Percentiles rank a stretch among this genome's conserved stretches.
Evolutionary conservation across 1,139 yeast genomes (phyloP).

Genomic region (Arxiozyma slooffiae): DNA sequence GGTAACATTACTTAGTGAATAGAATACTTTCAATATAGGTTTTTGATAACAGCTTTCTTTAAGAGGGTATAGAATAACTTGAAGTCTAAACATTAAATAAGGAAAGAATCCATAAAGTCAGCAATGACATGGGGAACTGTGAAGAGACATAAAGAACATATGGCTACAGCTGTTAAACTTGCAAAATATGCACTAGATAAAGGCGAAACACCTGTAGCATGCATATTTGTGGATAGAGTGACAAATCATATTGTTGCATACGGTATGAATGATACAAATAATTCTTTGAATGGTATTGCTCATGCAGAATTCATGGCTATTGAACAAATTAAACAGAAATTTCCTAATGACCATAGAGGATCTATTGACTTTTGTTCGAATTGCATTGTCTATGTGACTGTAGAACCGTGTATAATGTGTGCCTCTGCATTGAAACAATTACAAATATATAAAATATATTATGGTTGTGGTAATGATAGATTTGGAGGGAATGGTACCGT

Average conservation of each 20-base stretch:
- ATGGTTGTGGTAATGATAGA: constrained; percentile 90
- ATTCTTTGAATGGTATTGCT: constrained; percentile 69
- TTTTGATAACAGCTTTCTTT: neutral
- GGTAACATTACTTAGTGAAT: too few relatives aligned
- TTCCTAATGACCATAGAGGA: constrained; percentile 15
- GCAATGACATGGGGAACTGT: neutral
- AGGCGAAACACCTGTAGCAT: constrained; percentile 69
- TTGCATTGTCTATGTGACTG: constrained; percentile 75
- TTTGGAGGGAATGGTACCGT: constrained; percentile 97
- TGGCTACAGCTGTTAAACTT: constrained; percentile 42
- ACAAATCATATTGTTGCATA: constrained; percentile 50
- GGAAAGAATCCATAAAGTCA: neutral
- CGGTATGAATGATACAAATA: constrained; percentile 87
- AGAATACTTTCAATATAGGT: neutral
- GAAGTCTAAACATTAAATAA: neutral
- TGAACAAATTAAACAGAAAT: constrained; percentile 38
- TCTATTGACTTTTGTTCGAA: constrained; percentile 33
- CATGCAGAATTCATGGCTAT: constrained; percentile 91
- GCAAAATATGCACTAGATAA: constrained; percentile 47
- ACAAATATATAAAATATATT: constrained; percentile 61
- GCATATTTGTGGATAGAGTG: constrained; percentile 43
- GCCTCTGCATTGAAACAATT: constrained; percentile 84
- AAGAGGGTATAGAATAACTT: neutral
- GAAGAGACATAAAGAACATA: constrained; percentile 15
- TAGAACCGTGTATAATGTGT: constrained; percentile 98